Conservation (phyloP, 2,329 filamentous ascomycete species). For the Neoarthrinium moseri region DNA sequence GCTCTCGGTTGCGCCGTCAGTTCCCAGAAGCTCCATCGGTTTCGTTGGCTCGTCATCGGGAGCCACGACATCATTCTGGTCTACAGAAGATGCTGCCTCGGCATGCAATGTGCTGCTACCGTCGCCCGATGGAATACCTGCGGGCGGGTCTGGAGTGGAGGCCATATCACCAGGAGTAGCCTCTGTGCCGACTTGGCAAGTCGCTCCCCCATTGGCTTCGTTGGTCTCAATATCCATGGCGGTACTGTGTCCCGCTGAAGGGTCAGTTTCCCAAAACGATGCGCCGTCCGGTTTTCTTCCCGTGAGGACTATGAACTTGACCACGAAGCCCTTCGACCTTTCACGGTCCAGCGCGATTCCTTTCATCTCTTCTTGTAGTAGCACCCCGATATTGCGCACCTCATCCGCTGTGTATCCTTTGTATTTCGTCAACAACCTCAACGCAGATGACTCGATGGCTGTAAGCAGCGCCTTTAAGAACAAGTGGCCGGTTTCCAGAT, state of each 20-base stretch:
- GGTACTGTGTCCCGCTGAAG: background rate
- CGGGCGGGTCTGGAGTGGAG: too few relatives aligned
- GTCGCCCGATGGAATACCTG: too few relatives aligned
- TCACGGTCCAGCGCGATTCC: conserved; percentile 44
- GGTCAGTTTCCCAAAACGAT: background rate
- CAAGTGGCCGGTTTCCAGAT: conserved; percentile 49
- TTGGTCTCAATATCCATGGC: background rate
- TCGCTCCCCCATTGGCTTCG: background rate
- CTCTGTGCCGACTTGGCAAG: too few relatives aligned
- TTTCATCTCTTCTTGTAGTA: conserved; percentile 47
- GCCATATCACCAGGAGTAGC: too few relatives aligned
- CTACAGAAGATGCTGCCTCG: too few relatives aligned
- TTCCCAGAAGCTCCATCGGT: too few relatives aligned
- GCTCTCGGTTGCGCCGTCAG: too few relatives aligned
- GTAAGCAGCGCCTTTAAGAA: conserved; percentile 54
- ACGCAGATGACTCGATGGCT: conserved; percentile 44
- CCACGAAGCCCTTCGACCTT: conserved; percentile 38
- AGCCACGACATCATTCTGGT: too few relatives aligned
- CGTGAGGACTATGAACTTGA: conserved; percentile 47
- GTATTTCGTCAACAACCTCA: conserved; percentile 51
- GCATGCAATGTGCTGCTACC: too few relatives aligned
- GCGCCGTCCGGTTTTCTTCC: conserved; percentile 43
- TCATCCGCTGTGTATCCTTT: conserved; percentile 51
- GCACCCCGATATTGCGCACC: conserved; percentile 45
- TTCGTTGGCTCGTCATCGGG: too few relatives aligned